Percentiles rank a stretch among this genome's conserved stretches.
Evolutionary conservation across 352 stramenopile species (phyloP).

Genomic region (Phytophthora pinifolia): DNA sequence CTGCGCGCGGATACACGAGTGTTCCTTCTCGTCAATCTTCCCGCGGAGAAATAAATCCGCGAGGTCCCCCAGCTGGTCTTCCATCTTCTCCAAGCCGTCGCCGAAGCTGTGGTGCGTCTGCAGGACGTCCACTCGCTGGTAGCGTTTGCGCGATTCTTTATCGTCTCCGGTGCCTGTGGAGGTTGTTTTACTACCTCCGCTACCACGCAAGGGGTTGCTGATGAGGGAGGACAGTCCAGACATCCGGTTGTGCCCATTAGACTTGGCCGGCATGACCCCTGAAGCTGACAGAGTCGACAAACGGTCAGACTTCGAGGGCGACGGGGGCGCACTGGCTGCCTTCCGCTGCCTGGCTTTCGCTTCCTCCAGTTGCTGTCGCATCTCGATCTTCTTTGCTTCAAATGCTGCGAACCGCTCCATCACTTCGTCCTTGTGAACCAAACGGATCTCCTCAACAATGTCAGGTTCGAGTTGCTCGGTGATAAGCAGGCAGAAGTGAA

Average conservation of each 20-base stretch:
- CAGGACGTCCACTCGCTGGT: conserved; percentile 71
- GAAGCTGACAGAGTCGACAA: conserved; percentile 48
- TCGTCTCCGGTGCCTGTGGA: conserved; percentile 30
- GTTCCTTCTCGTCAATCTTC: conserved; percentile 86
- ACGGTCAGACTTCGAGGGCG: conserved; percentile 56
- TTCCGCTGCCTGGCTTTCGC: conserved; percentile 54
- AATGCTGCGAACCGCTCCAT: conserved; percentile 80
- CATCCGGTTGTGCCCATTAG: conserved; percentile 29
- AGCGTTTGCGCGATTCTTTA: conserved; percentile 51
- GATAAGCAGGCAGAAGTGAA: conserved; percentile 61
- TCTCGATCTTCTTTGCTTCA: conserved; percentile 85
- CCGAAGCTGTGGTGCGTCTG: conserved; percentile 65
- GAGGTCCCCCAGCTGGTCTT: conserved; percentile 77
- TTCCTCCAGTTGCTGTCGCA: conserved; percentile 80
- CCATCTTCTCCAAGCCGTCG: conserved; percentile 76
- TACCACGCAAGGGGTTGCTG: conserved; percentile 55
- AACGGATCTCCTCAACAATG: conserved; percentile 70
- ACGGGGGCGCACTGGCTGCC: conserved; percentile 44
- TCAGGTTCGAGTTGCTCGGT: conserved; percentile 72
- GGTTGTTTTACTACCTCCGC: conserved; percentile 28
- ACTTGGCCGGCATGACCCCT: conserved; percentile 23
- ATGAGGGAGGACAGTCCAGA: conserved; percentile 60
- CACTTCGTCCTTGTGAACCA: conserved; percentile 81
- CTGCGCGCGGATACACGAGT: conserved; percentile 80
- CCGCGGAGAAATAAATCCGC: conserved; percentile 67